Percentiles rank a stretch among this genome's conserved stretches.
Conservation (phyloP, 2,329 filamentous ascomycete species). For the Pseudogymnoascus sp. region DNA sequence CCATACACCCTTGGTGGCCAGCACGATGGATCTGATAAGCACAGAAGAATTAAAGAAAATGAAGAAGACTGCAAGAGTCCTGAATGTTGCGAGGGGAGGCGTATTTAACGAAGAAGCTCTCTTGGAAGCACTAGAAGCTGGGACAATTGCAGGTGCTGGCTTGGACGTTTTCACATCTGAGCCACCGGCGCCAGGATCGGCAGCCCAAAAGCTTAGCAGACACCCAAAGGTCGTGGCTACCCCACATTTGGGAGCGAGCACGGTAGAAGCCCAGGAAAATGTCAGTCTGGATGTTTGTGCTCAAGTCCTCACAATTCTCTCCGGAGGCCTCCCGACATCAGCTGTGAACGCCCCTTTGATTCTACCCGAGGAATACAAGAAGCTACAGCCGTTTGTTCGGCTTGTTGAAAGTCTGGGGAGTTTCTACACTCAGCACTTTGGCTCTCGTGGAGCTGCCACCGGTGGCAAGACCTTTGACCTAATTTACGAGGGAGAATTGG, state of each 20-base stretch:
- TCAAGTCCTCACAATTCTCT: constrained; percentile 67
- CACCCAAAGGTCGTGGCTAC: constrained; percentile 71
- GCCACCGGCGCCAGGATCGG: constrained; percentile 53
- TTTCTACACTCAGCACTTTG: constrained; percentile 72
- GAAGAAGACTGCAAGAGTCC: constrained; percentile 65
- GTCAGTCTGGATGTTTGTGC: constrained; percentile 77
- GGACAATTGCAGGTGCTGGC: constrained; percentile 68
- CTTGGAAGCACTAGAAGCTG: constrained; percentile 60
- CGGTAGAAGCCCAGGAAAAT: constrained; percentile 76
- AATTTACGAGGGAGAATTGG: constrained; percentile 68
- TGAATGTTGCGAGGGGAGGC: constrained; percentile 74
- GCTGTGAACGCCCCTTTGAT: constrained; percentile 80
- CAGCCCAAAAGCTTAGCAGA: constrained; percentile 54
- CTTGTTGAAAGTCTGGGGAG: constrained; percentile 74
- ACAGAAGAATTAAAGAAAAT: constrained; percentile 60
- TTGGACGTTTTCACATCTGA: constrained; percentile 76
- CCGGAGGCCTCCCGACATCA: constrained; percentile 64
- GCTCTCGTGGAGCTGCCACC: constrained; percentile 29
- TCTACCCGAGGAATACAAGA: constrained; percentile 70
- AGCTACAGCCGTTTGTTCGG: constrained; percentile 67
- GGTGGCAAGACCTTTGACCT: constrained; percentile 67
- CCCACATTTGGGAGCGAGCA: constrained; percentile 73
- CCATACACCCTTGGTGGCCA: constrained; percentile 72
- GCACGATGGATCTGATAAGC: constrained; percentile 67
- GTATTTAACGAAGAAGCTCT: constrained; percentile 73